Conservation (phyloP, 2,329 filamentous ascomycete genomes). For the Neofusicoccum ribis region DNA sequence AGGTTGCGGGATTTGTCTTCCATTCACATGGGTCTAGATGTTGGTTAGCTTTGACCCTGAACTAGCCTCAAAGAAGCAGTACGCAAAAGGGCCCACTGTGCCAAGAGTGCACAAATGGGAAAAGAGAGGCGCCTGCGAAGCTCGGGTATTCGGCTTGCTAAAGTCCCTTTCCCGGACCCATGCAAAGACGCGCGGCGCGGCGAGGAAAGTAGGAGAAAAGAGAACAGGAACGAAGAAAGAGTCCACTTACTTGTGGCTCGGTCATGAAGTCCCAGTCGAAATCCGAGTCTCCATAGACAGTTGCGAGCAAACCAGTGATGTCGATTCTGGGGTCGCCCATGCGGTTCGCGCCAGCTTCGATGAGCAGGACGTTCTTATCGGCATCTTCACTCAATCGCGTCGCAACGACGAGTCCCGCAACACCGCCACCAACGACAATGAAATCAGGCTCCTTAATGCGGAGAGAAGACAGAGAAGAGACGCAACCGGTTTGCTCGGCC, state of each 20-base stretch:
- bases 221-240: not conserved
- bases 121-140: no score
- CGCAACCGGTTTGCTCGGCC: not conserved
- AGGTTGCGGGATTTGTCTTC: constrained; percentile 9
- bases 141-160: no score
- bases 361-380: constrained; percentile 23
- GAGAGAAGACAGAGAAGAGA: not conserved
- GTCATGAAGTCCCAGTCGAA: constrained; percentile 36
- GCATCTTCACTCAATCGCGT: constrained; percentile 29
- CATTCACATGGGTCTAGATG: constrained; percentile 2
- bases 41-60: not conserved
- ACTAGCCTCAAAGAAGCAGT: not conserved
- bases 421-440: constrained; percentile 23
- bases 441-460: constrained; percentile 18
- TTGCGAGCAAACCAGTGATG: constrained; percentile 26
- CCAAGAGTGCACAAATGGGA: not conserved
- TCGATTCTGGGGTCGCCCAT: constrained; percentile 32
- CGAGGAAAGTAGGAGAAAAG: not conserved
- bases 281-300: constrained; percentile 30
- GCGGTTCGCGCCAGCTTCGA: constrained; percentile 28
- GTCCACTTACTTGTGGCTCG: constrained; percentile 30
- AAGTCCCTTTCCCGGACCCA: no score
- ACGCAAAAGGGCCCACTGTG: not conserved
- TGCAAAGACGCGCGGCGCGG: no score
- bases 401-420: constrained; percentile 23